These are phyloP conservation scores for Penicillium sp. DNA, from an alignment of 2,329 filamentous ascomycete species.

Conservation along the genomic window DNA sequence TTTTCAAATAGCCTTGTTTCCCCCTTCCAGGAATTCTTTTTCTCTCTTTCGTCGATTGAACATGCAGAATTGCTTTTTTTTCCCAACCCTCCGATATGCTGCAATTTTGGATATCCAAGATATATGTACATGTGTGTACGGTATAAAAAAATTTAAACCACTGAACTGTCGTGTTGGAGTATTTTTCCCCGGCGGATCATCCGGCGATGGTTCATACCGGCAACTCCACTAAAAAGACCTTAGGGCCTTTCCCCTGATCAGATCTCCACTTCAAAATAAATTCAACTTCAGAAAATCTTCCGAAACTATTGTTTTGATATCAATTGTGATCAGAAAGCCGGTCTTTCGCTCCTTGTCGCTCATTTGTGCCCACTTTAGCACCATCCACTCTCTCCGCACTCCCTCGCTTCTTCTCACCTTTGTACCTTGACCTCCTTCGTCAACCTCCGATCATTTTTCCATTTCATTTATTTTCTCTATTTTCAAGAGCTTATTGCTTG, in stretches of 20 bases:
- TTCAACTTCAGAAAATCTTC: slow-evolving; percentile 13
- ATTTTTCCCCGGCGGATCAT: slow-evolving; percentile 6
- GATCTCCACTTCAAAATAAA: slow-evolving; percentile 13
- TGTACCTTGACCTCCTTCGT: not conserved
- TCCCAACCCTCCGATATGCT: not conserved
- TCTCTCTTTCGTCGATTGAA: too few species aligned
- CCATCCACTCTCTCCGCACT: slow-evolving; percentile 2
- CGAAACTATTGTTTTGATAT: slow-evolving; percentile 3
- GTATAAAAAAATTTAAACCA: not conserved
- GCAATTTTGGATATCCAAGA: not conserved
- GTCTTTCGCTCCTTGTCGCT: slow-evolving; percentile 9
- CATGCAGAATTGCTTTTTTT: not conserved
- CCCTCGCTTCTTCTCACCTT: slow-evolving; percentile 5
- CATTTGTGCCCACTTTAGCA: slow-evolving; percentile 1
- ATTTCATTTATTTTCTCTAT: not conserved
- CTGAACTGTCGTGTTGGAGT: not conserved
- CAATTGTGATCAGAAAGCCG: slow-evolving; percentile 11
- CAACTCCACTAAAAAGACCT: slow-evolving; percentile 2
- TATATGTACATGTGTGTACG: not conserved
- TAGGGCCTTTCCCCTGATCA: slow-evolving; percentile 7
- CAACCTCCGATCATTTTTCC: not conserved
- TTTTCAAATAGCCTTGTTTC: slow-evolving; percentile 1
- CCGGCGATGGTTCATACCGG: slow-evolving; percentile 5
- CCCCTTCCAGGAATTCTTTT: too few species aligned
- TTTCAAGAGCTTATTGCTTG: not conserved